phyloP scores from a whole-genome alignment of 805 yeast genomes.

The Starmerella gropengiesseri region DNA sequence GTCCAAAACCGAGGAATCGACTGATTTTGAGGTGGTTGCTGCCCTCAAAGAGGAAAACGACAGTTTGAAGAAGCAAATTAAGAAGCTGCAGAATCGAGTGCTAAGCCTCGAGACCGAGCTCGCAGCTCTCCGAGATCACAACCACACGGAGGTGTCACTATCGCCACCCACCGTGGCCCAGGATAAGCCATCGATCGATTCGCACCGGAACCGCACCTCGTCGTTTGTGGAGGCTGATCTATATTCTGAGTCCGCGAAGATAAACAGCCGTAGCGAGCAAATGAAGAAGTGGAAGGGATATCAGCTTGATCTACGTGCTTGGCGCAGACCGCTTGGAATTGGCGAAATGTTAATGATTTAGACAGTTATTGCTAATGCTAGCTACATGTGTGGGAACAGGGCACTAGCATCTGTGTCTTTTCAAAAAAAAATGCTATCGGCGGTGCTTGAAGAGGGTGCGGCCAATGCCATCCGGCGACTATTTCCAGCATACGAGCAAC shows the following conservation, averaged over 20 bases:
- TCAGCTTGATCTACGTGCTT: slow-evolving; percentile 75
- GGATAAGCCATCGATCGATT: neutral
- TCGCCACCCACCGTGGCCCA: slow-evolving; percentile 19
- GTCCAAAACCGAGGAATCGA: neutral
- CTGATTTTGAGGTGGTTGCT: slow-evolving; percentile 7
- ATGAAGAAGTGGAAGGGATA: slow-evolving; percentile 69
- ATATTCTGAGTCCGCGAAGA: slow-evolving; percentile 42
- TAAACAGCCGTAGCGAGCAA: slow-evolving; percentile 36
- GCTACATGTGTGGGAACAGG: neutral
- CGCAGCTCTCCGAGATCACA: slow-evolving; percentile 17
- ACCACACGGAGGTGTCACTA: slow-evolving; percentile 21
- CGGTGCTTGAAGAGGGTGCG: no score
- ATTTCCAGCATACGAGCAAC: no score
- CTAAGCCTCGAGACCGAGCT: slow-evolving; percentile 25
- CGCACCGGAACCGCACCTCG: slow-evolving; percentile 16
- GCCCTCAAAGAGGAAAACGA: slow-evolving; percentile 31
- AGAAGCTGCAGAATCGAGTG: slow-evolving; percentile 31
- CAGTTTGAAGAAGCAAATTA: slow-evolving; percentile 29
- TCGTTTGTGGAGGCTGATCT: slow-evolving; percentile 31
- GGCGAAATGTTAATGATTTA: slow-evolving; percentile 46
- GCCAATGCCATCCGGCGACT: no score
- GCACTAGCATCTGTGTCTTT: no score
- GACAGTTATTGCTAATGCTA: neutral
- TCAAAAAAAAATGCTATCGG: no score
- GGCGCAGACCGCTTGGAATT: slow-evolving; percentile 56